A percentile compares a stretch with the other conserved stretches of the same genome.
These are phyloP conservation scores for Xylogone sp. DNA, from an alignment of 2,329 filamentous ascomycete genomes.

Conservation along the genomic window DNA sequence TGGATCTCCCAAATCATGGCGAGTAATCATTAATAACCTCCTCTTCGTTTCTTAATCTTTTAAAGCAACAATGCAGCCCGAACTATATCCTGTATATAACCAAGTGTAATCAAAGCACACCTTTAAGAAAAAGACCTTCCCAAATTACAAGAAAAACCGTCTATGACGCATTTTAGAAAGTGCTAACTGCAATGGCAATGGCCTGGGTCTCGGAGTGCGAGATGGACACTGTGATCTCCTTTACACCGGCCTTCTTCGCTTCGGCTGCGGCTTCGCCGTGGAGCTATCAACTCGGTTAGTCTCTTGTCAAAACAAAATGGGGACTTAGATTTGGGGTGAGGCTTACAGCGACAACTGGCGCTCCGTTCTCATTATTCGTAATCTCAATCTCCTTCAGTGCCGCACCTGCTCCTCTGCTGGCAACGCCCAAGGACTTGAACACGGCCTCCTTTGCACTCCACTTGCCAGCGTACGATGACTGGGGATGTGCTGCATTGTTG, in stretches of 20 bases:
- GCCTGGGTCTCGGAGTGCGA: conserved; percentile 94
- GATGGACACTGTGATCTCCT: conserved; percentile 87
- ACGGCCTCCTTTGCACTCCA: conserved; percentile 99
- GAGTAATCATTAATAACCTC: background rate
- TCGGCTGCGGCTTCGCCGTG: conserved; percentile 79
- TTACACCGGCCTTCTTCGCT: conserved; percentile 83
- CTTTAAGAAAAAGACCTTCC: background rate
- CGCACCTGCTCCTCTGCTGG: conserved; percentile 83
- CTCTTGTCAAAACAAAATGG: background rate
- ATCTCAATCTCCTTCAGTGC: conserved; percentile 95
- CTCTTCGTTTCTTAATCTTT: no score
- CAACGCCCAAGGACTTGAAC: conserved; percentile 92
- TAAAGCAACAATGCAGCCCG: no score
- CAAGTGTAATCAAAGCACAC: background rate
- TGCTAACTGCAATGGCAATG: conserved; percentile 87
- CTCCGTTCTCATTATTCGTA: conserved; percentile 72
- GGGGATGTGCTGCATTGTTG: conserved; percentile 70
- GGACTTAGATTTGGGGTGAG: conserved; percentile 1
- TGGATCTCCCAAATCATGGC: background rate
- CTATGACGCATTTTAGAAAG: conserved; percentile 50
- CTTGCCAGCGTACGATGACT: conserved; percentile 87
- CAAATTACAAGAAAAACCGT: background rate
- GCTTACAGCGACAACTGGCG: conserved; percentile 80
- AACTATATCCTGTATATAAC: no score
- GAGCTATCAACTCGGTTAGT: conserved; percentile 51